Evolutionary conservation across 169 alveolate species (phyloP).

Genomic region (Plasmodium billcollinsi): DNA sequence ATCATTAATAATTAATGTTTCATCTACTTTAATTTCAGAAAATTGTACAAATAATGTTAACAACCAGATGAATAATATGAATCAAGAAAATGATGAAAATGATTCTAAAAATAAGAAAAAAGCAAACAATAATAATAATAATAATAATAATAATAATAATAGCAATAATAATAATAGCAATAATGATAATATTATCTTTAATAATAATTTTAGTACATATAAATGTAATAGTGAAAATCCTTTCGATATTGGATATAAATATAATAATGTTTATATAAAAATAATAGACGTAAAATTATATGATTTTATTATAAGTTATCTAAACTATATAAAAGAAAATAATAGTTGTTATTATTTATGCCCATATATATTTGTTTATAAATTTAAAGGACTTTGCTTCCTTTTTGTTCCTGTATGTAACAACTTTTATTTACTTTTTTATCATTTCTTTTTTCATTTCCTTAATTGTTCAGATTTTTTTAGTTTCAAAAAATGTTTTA

Average conservation of each 20-base stretch:
- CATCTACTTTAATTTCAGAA: constrained; percentile 64
- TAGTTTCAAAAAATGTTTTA: constrained; percentile 60
- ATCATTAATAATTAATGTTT: constrained; percentile 43
- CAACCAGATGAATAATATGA: neutral
- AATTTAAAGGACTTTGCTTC: constrained; percentile 33
- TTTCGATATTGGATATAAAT: constrained; percentile 56
- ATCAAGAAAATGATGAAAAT: neutral
- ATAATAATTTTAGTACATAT: constrained; percentile 16
- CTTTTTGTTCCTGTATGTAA: constrained; percentile 62
- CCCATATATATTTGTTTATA: constrained; percentile 60
- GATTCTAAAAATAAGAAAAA: too few relatives aligned
- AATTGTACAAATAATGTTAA: constrained; percentile 40
- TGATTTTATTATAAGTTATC: constrained; percentile 36
- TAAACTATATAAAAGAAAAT: constrained; percentile 66
- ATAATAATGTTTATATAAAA: constrained; percentile 70
- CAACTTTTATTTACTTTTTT: constrained; percentile 60
- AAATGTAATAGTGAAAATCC: constrained; percentile 31
- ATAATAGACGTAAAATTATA: constrained; percentile 63
- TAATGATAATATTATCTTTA: constrained; percentile 13
- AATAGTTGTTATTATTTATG: constrained; percentile 50
- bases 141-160: constrained; percentile 2
- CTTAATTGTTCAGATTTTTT: constrained; percentile 68
- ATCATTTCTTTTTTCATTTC: constrained; percentile 56
- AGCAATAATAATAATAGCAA: constrained; percentile 4
- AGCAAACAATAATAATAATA: neutral